Percentiles rank a stretch among this genome's conserved stretches.
Evolutionary conservation across 129 eudicot genomes (phyloP).

Genomic region (Helichrysum umbraculigerum): DNA sequence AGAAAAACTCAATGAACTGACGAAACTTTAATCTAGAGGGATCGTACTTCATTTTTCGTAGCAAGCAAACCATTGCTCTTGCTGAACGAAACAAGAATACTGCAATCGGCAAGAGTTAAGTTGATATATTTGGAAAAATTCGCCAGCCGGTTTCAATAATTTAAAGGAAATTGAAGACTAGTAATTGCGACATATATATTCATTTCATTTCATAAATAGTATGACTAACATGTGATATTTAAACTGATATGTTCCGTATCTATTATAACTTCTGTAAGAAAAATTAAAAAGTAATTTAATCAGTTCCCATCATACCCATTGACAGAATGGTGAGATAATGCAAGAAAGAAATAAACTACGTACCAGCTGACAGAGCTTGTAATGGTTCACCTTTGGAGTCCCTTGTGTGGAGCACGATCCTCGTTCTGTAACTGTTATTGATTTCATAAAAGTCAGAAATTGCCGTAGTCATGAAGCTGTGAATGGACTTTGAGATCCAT

Average conservation of each 20-base stretch:
- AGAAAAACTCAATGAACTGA: background rate
- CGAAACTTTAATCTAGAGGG: background rate
- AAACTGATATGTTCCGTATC: background rate
- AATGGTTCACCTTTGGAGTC: constrained; percentile 2
- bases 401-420: constrained; percentile 7
- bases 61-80: background rate
- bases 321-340: background rate
- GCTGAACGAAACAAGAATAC: background rate
- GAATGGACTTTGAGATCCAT: constrained; percentile 7
- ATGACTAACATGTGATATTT: constrained; percentile 1
- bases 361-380: constrained; percentile 12
- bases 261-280: background rate
- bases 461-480: constrained; percentile 6
- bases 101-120: background rate
- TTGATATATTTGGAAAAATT: background rate
- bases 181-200: background rate
- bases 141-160: background rate
- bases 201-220: background rate
- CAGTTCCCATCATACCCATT: background rate
- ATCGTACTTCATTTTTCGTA: background rate
- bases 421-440: background rate
- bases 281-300: background rate
- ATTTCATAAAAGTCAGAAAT: constrained; percentile 1
- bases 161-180: background rate
- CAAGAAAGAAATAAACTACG: background rate